Percentiles rank a stretch among this genome's conserved stretches.
phyloP scores from a whole-genome alignment of 306 rosid genomes.

The Corylus americana region DNA sequence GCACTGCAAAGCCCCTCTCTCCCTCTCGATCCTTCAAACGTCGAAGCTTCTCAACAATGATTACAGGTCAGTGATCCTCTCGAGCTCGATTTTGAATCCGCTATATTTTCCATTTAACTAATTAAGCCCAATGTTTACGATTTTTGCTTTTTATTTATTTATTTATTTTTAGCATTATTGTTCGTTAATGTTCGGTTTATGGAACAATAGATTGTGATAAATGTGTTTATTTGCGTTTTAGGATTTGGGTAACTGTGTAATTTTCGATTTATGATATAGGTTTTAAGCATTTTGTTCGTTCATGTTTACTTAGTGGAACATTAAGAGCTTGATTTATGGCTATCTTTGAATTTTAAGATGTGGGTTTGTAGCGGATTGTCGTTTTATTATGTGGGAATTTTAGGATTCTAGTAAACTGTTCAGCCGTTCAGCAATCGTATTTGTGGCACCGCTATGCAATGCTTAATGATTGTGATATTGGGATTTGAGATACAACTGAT shows the following conservation, averaged over 20 bases:
- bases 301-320: background rate
- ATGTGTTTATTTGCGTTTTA: conserved; percentile 21
- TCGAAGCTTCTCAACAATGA: conserved; percentile 49
- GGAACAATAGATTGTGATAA: conserved; percentile 18
- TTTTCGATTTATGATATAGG: conserved; percentile 26
- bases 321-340: conserved; percentile 23
- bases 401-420: background rate
- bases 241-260: conserved; percentile 24
- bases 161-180: background rate
- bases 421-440: background rate
- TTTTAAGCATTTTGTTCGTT: conserved; percentile 15
- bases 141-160: background rate
- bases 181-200: background rate
- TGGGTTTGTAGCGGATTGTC: background rate
- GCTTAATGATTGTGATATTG: background rate
- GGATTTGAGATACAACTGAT: conserved; percentile 25
- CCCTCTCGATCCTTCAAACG: conserved; percentile 35
- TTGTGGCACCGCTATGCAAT: background rate
- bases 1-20: conserved; percentile 23
- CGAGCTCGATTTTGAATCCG: conserved; percentile 25
- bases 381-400: conserved; percentile 3
- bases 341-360: conserved; percentile 4
- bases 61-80: conserved; percentile 56
- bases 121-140: background rate
- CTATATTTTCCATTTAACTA: background rate